Percentiles rank a stretch among this genome's conserved stretches.
phyloP scores from a whole-genome alignment of 768 basidiomycete genomes.

The Lentinula guzmanii region DNA sequence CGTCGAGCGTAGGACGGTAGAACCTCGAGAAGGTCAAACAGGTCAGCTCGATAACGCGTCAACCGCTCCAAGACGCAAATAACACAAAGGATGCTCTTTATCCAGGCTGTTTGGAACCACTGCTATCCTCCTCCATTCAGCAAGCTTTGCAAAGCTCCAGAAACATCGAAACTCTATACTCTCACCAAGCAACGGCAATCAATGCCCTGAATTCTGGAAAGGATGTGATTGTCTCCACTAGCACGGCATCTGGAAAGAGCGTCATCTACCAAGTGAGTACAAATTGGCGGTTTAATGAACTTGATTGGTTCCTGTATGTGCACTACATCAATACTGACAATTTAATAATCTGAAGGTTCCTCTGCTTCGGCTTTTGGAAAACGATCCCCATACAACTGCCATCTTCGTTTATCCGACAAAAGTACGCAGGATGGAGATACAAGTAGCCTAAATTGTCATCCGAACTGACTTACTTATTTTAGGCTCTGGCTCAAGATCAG shows the following conservation, averaged over 20 bases:
- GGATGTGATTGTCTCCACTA: constrained; percentile 84
- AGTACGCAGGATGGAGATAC: constrained; percentile 25
- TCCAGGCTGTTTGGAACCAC: constrained; percentile 33
- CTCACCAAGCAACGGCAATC: constrained; percentile 67
- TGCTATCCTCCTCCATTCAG: constrained; percentile 51
- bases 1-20: constrained; percentile 44
- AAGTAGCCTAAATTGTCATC: not conserved
- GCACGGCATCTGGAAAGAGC: constrained; percentile 88
- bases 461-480: constrained; percentile 17
- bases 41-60: constrained; percentile 30
- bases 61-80: not conserved
- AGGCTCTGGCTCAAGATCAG: constrained; percentile 92
- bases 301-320: not conserved
- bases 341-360: constrained; percentile 47
- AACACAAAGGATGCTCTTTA: not conserved
- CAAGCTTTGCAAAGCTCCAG: constrained; percentile 52
- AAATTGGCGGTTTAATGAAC: not conserved
- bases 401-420: constrained; percentile 91
- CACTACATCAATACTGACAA: not conserved
- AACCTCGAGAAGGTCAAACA: constrained; percentile 42
- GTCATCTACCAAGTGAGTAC: constrained; percentile 70
- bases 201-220: constrained; percentile 48
- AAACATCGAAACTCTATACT: constrained; percentile 59
- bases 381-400: constrained; percentile 55
- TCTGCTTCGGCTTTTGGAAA: constrained; percentile 58